Evolutionary conservation across 2,329 filamentous ascomycete genomes (phyloP), one percentile per base, ranked within the genome.

Genomic region (Ophiocordyceps camponoti-leonardi): DNA sequence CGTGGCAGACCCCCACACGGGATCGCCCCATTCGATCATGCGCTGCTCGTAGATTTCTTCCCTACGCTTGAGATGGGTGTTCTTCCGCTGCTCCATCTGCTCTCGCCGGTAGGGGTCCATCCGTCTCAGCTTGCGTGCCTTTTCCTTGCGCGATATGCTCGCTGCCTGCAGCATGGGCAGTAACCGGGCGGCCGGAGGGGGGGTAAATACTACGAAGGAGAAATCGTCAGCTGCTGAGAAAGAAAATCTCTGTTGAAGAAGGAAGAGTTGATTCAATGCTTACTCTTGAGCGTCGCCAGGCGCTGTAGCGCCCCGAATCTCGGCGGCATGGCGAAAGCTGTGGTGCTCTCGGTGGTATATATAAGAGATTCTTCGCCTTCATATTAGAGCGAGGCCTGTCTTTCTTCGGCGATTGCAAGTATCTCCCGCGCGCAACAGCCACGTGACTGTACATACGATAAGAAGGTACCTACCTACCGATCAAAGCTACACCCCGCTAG

Each of bases 71-170:
- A 90, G 61, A 58, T 94, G 94, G 52, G 83, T 85, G 12, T 82
- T 78, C 63, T 90, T 94, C 50, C 86, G 81, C 59, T 87, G 85
- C 56, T 83, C 77, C 30, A 85, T 80, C 63, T 93, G 86, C 3
- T 82, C 82, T 63, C 83, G 76, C 48, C 81, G 72, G 59, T 93
- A 95, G 1, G 87, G 87, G 55, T 96, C 86, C 58, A 77, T 75
- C 59, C 82, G 79, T 48, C 74, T 75, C 50, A 75, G 71, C 49
- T 37, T 37, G 6, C 75, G 73, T 59, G 79, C 79, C 64, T 75
- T 75, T 52, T 83, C 75, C 52, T 77, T 71, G 44, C 66, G 65
- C 37, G 77, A 76, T 20, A 80, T 60, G 52, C 75, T 77, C 44
- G 83, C 81, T 50, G 76, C 75, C 52, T 85, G 77, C 53, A 75